Evolutionary conservation across 345 rosid species (phyloP).

Genomic region (Lepidium didymum): DNA sequence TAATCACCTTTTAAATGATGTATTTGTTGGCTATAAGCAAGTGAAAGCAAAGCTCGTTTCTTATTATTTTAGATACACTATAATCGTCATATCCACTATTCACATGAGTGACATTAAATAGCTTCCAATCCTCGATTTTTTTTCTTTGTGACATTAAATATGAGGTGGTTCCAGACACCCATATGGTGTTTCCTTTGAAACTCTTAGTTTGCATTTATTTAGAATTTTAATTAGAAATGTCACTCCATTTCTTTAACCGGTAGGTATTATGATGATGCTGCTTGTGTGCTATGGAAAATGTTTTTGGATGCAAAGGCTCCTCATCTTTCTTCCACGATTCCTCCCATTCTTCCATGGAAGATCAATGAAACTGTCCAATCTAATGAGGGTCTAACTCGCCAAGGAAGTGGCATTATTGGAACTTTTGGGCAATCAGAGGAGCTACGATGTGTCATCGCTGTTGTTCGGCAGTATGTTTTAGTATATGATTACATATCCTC

Average conservation of each 20-base stretch:
- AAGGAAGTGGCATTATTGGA: conserved; percentile 96
- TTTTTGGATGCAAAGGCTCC: conserved; percentile 99
- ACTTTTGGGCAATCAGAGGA: conserved; percentile 94
- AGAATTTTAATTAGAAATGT: background rate
- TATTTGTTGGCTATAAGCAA: conserved; percentile 1
- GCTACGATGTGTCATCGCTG: conserved; percentile 92
- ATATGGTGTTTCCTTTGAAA: background rate
- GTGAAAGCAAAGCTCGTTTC: background rate
- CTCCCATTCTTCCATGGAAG: conserved; percentile 96
- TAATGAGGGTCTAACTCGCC: conserved; percentile 86
- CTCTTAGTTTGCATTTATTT: background rate
- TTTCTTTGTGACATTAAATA: too few species aligned
- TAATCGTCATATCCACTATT: background rate
- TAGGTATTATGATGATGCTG: conserved; percentile 98
- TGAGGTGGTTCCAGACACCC: background rate
- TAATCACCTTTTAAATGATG: background rate
- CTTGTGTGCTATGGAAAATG: conserved; percentile 94
- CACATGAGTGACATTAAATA: background rate
- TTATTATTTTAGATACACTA: background rate
- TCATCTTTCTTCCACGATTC: conserved; percentile 83
- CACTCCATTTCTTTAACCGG: conserved; percentile 3
- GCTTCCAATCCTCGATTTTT: background rate
- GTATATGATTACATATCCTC: background rate
- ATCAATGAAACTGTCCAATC: conserved; percentile 69
- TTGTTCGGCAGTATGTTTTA: conserved; percentile 88